These are phyloP conservation scores for Pyrenopolyporus hunteri DNA, from an alignment of 495 filamentous ascomycete species.

Conservation along the genomic window DNA sequence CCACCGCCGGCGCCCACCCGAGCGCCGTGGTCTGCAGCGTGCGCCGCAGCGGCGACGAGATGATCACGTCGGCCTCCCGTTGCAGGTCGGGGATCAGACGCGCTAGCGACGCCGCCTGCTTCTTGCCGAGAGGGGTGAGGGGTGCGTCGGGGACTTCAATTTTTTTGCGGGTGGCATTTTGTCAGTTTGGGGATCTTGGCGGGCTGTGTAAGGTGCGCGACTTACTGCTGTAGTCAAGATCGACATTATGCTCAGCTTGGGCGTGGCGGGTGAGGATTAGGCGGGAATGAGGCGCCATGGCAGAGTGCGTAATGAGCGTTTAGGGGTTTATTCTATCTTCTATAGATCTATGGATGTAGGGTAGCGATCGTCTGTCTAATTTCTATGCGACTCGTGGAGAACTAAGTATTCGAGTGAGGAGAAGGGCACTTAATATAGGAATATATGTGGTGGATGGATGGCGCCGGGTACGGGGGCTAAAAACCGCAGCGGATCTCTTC, in stretches of 20 bases:
- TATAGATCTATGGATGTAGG: constrained; percentile 1
- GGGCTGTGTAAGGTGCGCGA: neutral
- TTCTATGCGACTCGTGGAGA: neutral
- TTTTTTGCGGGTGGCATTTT: neutral
- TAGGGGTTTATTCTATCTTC: neutral
- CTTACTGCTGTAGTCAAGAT: constrained; percentile 40
- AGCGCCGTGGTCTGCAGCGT: constrained; percentile 33
- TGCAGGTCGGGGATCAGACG: constrained; percentile 18
- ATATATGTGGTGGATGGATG: neutral
- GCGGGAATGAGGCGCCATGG: constrained; percentile 57
- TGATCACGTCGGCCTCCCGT: constrained; percentile 16
- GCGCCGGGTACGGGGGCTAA: constrained; percentile 5
- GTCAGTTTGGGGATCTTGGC: neutral
- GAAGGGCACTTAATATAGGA: neutral
- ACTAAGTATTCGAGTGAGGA: neutral
- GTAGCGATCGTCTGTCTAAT: neutral
- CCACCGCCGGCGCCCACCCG: constrained; percentile 27
- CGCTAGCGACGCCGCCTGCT: constrained; percentile 29
- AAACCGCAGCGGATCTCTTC: constrained; percentile 16
- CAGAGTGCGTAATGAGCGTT: neutral
- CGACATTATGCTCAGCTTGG: constrained; percentile 61
- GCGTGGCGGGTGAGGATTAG: constrained; percentile 64
- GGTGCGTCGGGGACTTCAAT: constrained; percentile 33
- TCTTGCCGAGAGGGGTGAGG: constrained; percentile 30
- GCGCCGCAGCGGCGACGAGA: constrained; percentile 31